Base-by-base conservation (phyloP, 2,329 filamentous ascomycete genomes). In the Cryphonectria japonica region DNA sequence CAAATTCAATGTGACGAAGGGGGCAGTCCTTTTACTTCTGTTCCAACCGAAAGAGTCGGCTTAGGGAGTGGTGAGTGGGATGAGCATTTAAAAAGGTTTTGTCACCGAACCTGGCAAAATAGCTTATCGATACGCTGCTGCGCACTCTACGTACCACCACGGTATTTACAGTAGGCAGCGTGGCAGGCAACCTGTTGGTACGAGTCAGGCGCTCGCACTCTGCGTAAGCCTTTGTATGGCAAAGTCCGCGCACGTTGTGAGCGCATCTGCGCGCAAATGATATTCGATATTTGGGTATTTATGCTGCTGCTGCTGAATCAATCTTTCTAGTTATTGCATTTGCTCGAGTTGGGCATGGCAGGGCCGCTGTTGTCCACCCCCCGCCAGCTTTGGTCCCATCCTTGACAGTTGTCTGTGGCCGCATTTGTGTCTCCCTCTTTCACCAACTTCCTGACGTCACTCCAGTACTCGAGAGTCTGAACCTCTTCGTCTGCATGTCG, bases 391-490 rank as follows among this genome's bases (percentile, higher is more conserved):
- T 82, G 77, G 71, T 81, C 78, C 84, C 84, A 85, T 9, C 83
- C 83, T 65, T 82, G 79, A 73, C 79, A 70, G 19, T 77, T 73
- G 69, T 84, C 83, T 1, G 85, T 82, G 2, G 83, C 85, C 26
- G 82, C 79, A 46, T 78, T 80, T 2, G 84, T 80, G 67, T 86
- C 82, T 43, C 86, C 87, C 14, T 80, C 81, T 73, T 85, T 84
- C 0, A 91, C 87, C 82, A 94, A 90, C 22, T 87, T 87, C 79
- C 90, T 93, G 73, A 93, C 88, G 78, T 97, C 93, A 77, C 92
- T 95, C 91, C 95, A 97, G 78, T 94, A 97, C 66, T 97, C 93
- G 8, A 97, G 83, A 72, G 87, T 91, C 70, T 90, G 90, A 66
- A 97, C 91, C 77, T 97, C 93, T 75, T 91, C 89, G 74, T 95